Evolutionary conservation across 2,329 filamentous ascomycete genomes (phyloP).

Genomic region (Aspergillus oerlinghausenensis): DNA sequence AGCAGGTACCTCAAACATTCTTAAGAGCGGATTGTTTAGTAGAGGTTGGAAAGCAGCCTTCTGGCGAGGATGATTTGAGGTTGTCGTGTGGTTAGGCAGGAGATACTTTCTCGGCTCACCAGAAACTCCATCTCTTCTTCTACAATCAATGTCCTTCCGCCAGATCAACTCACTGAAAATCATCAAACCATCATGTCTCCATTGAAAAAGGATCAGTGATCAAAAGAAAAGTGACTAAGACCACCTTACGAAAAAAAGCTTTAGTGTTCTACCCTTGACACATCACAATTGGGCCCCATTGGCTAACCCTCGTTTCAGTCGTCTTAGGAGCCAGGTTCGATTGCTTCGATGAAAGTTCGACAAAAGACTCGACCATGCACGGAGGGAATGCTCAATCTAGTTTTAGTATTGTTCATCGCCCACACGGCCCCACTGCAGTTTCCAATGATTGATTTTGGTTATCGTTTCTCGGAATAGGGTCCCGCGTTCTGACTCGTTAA

Average conservation of each 20-base stretch:
- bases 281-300: neutral
- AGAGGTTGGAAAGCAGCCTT: too few relatives aligned
- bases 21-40: neutral
- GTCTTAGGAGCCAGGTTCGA: neutral
- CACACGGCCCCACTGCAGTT: neutral
- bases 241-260: too few relatives aligned
- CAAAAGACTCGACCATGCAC: neutral
- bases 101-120: neutral
- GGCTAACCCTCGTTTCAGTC: neutral
- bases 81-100: neutral
- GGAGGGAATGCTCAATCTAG: neutral
- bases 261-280: neutral
- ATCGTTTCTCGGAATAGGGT: neutral
- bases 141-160: too few relatives aligned
- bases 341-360: neutral
- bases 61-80: too few relatives aligned
- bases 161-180: neutral
- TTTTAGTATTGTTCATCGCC: neutral
- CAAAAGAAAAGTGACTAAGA: neutral
- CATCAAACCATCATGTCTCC: neutral
- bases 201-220: neutral
- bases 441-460: neutral
- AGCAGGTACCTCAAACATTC: neutral
- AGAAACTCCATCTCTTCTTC: neutral
- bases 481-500: neutral